A percentile compares a stretch with the other conserved stretches of the same genome.
These are phyloP conservation scores for Nicotiana noctiflora DNA, from an alignment of 257 asterid species.

Conservation along the genomic window DNA sequence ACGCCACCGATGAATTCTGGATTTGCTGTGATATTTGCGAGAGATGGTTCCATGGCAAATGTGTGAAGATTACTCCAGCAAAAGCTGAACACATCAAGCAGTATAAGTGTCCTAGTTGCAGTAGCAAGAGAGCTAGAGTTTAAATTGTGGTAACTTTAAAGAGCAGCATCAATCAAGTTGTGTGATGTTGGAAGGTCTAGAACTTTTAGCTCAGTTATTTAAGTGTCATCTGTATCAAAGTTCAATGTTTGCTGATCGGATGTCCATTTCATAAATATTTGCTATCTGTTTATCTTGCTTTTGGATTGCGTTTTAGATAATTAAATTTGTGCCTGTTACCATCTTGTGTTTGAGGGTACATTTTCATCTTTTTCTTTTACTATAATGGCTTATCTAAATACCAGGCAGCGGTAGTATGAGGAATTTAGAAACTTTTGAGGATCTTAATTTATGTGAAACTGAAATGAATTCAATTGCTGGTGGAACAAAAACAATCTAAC, in stretches of 20 bases:
- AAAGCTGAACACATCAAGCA: conserved; percentile 11
- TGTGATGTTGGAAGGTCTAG: conserved; percentile 15
- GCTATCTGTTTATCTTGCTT: conserved; percentile 4
- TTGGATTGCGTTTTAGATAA: conserved; percentile 9
- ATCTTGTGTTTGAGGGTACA: not conserved
- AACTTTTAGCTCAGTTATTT: conserved; percentile 7
- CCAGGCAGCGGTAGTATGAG: not conserved
- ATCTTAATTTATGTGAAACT: not conserved
- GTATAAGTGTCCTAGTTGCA: conserved; percentile 11
- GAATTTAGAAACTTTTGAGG: not conserved
- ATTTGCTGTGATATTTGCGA: conserved; percentile 7
- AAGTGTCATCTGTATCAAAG: conserved; percentile 9
- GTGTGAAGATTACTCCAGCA: conserved; percentile 11
- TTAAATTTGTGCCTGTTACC: conserved; percentile 3
- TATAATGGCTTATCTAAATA: not conserved
- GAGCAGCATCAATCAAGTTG: not conserved
- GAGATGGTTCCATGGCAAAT: conserved; percentile 13
- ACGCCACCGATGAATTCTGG: conserved; percentile 42
- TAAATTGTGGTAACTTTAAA: not conserved
- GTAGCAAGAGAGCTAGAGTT: conserved; percentile 10
- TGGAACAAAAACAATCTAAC: not conserved
- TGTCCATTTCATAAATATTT: conserved; percentile 19
- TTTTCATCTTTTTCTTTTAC: not conserved
- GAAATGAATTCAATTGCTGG: not conserved
- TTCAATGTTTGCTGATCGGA: conserved; percentile 26